Evolutionary conservation across 2,329 filamentous ascomycete species (phyloP).

Genomic region (Hypoxylon sp.): DNA sequence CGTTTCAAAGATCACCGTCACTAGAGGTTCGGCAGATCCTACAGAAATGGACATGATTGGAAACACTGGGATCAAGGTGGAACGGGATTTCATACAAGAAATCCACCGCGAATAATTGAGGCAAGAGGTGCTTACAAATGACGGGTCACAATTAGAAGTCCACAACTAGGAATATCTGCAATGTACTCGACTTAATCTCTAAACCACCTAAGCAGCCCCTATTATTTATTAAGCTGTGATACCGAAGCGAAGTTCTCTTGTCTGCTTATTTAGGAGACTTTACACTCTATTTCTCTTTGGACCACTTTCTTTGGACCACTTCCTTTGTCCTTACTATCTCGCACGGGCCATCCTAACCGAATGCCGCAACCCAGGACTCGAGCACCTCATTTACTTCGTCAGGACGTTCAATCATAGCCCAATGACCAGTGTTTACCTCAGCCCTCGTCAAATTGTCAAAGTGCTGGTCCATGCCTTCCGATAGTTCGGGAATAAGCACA

Average conservation of each 20-base stretch:
- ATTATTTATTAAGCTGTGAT: background rate
- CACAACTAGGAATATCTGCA: background rate
- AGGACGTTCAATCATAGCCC: slow-evolving; percentile 22
- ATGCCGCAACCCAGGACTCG: slow-evolving; percentile 19
- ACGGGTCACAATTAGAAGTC: background rate
- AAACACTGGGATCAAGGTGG: slow-evolving; percentile 33
- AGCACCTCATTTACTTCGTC: slow-evolving; percentile 21
- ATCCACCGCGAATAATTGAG: slow-evolving; percentile 23
- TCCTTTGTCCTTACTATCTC: background rate
- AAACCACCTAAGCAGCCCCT: background rate
- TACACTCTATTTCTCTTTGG: background rate
- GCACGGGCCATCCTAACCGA: slow-evolving; percentile 1
- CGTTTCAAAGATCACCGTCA: slow-evolving; percentile 33
- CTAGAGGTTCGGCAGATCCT: slow-evolving; percentile 15
- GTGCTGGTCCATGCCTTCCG: slow-evolving; percentile 69
- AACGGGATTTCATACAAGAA: slow-evolving; percentile 40
- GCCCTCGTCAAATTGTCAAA: slow-evolving; percentile 60
- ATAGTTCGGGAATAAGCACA: slow-evolving; percentile 72
- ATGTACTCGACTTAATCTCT: background rate
- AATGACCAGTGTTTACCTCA: slow-evolving; percentile 27
- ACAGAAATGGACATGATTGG: slow-evolving; percentile 32
- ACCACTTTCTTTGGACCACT: background rate
- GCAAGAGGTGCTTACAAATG: background rate
- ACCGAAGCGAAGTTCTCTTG: background rate
- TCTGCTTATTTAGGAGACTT: background rate